Evolutionary conservation across 108 stramenopile genomes (phyloP).

Genomic region (Cyclotella kingstonii): DNA sequence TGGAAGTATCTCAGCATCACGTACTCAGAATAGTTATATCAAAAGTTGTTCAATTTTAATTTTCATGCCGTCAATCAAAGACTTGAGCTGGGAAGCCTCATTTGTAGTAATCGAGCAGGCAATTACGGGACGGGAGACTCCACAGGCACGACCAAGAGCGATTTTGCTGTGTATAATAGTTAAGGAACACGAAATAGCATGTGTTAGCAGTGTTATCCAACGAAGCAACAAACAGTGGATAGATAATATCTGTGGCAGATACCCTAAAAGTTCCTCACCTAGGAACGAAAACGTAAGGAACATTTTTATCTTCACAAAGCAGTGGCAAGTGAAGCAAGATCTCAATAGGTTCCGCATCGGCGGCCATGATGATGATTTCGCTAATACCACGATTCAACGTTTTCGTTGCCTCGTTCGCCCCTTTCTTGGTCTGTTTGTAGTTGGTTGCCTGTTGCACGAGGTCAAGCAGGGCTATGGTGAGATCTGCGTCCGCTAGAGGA

Average conservation of each 20-base stretch:
- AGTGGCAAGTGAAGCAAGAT: conserved; percentile 98
- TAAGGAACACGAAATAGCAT: background rate
- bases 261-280: conserved; percentile 50
- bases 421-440: conserved; percentile 96
- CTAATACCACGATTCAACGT: conserved; percentile 98
- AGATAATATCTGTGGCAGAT: background rate
- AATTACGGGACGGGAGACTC: conserved; percentile 98
- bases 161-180: conserved; percentile 74
- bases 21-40: conserved; percentile 76
- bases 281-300: conserved; percentile 99
- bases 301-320: conserved; percentile 99
- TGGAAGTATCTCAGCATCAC: conserved; percentile 30
- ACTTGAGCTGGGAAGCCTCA: conserved; percentile 97
- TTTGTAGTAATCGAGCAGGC: conserved; percentile 95
- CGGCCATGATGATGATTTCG: conserved; percentile 98
- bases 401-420: conserved; percentile 99
- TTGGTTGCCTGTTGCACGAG: conserved; percentile 95
- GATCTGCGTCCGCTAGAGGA: conserved; percentile 97
- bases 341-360: conserved; percentile 99
- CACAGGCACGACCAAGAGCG: conserved; percentile 98
- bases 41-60: conserved; percentile 99
- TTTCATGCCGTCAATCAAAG: conserved; percentile 95
- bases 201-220: no score
- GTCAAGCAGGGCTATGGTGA: conserved; percentile 97
- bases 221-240: no score